Base-by-base conservation (phyloP, 2,329 filamentous ascomycete genomes). In the Xylariales sp. region DNA sequence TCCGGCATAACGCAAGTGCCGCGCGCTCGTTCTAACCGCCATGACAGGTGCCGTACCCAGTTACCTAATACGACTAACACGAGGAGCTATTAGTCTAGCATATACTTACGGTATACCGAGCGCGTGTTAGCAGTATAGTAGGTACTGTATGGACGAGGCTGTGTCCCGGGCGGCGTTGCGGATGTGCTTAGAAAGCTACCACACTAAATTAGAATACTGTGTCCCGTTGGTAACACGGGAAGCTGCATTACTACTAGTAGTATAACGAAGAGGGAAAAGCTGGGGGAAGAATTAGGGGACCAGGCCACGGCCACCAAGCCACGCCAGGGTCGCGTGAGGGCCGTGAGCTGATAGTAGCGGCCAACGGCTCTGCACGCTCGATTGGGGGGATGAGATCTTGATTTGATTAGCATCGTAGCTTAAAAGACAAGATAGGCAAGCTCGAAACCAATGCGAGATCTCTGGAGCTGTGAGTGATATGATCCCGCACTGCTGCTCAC, bases 381-480 rank as follows among this genome's bases (percentile, higher is more conserved):
- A 62, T 64, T 53, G 34, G 50, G 52, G 36, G 63, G 48, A 50
- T 56, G 65, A 64, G 50, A 64, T 68, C 62, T 23, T 23, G 23
- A 23, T 23, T 23, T 52, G 23, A 48, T 56, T 50, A 46, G 55
- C n/a, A 50, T 59, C 58, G 55, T n/a, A 52, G 54, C 64, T 57
- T 36, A 28, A 58, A 58, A 30, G 52, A 59, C 62, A 58, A 55
- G 63, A 70, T 36, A 56, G 62, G 62, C 57, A 67, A 68, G 58
- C 62, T 23, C 65, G 68, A 62, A 43, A 41, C 39, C 48, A 41
- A 68, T 69, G 65, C 68, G 48, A 65, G 65, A 65, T 68, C 65
- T 63, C 49, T 58, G 43, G 30, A 60, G 68, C 64, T 65, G 54
- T 28, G 52, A 56, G 32, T 34, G 36, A 52, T 53, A 67, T 57